Evolutionary conservation across 805 yeast species (phyloP).

Genomic region (Starmerella potacharoeniae): DNA sequence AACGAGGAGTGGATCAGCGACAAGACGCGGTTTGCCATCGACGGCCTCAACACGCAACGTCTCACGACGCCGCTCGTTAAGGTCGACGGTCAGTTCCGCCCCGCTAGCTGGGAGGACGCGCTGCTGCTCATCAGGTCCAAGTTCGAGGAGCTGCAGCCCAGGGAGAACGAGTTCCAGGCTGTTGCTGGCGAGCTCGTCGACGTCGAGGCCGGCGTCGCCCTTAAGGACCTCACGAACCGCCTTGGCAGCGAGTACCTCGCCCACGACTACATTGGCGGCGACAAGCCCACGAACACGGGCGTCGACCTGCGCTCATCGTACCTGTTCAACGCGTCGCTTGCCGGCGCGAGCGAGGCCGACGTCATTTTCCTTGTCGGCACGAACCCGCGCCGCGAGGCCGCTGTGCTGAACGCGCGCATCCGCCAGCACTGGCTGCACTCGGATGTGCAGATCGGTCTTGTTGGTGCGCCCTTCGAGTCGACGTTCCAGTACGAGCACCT

Average conservation of each 20-base stretch:
- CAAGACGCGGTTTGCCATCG: constrained; percentile 75
- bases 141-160: constrained; percentile 43
- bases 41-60: constrained; percentile 77
- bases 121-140: constrained; percentile 57
- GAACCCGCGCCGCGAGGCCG: constrained; percentile 83
- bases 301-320: constrained; percentile 69
- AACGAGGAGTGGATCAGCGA: constrained; percentile 90
- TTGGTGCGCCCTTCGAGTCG: constrained; percentile 69
- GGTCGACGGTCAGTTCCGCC: constrained; percentile 54
- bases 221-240: constrained; percentile 65
- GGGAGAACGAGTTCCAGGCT: constrained; percentile 65
- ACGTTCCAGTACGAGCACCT: constrained; percentile 56
- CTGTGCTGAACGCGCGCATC: constrained; percentile 72
- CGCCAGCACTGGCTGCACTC: constrained; percentile 70
- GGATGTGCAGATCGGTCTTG: constrained; percentile 50
- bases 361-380: constrained; percentile 71
- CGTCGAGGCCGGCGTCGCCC: constrained; percentile 70
- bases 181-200: constrained; percentile 72
- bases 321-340: constrained; percentile 65
- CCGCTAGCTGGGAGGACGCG: constrained; percentile 83
- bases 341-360: constrained; percentile 74
- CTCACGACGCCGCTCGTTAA: constrained; percentile 69
- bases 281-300: constrained; percentile 50
- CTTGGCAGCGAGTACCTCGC: constrained; percentile 74
- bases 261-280: constrained; percentile 52